Conservation (phyloP, 2,329 filamentous ascomycete species). For the Talaromyces sp. region DNA sequence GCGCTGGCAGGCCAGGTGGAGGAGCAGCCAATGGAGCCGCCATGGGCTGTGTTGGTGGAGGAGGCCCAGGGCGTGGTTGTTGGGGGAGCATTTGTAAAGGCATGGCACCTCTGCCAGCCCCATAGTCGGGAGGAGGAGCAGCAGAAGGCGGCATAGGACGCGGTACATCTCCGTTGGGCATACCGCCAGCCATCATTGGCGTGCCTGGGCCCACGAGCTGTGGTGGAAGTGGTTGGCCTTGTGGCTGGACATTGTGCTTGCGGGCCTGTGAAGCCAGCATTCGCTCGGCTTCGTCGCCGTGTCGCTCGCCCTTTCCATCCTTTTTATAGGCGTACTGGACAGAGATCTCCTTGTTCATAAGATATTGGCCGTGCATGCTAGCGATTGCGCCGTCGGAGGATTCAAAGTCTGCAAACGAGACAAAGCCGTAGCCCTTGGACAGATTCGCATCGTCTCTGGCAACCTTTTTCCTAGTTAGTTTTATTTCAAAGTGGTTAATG, state of each 20-base stretch:
- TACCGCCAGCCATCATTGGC: constrained; percentile 40
- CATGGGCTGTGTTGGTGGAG: constrained; percentile 35
- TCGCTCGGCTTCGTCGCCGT: constrained; percentile 90
- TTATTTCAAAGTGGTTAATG: background rate
- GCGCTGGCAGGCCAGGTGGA: constrained; percentile 56
- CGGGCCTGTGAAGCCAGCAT: constrained; percentile 88
- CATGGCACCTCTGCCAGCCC: constrained; percentile 38
- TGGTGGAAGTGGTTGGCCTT: constrained; percentile 69
- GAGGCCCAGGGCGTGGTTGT: constrained; percentile 49
- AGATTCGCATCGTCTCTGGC: constrained; percentile 83
- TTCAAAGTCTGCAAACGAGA: constrained; percentile 90
- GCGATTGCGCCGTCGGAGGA: constrained; percentile 85
- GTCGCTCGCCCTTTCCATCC: constrained; percentile 92
- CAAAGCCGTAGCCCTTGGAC: constrained; percentile 94
- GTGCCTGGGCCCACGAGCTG: constrained; percentile 55
- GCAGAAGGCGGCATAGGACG: constrained; percentile 25
- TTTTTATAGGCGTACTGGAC: constrained; percentile 99
- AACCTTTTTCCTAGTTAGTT: constrained; percentile 35
- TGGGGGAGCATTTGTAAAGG: constrained; percentile 38
- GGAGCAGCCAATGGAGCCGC: constrained; percentile 40
- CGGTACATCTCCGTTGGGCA: constrained; percentile 39
- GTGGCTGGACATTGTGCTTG: constrained; percentile 85
- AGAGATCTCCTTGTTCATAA: constrained; percentile 93
- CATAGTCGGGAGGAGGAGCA: constrained; percentile 27
- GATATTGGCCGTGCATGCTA: constrained; percentile 93